Evolutionary conservation across 2,329 filamentous ascomycete species (phyloP).

Genomic region (Hypoxylon sp.): DNA sequence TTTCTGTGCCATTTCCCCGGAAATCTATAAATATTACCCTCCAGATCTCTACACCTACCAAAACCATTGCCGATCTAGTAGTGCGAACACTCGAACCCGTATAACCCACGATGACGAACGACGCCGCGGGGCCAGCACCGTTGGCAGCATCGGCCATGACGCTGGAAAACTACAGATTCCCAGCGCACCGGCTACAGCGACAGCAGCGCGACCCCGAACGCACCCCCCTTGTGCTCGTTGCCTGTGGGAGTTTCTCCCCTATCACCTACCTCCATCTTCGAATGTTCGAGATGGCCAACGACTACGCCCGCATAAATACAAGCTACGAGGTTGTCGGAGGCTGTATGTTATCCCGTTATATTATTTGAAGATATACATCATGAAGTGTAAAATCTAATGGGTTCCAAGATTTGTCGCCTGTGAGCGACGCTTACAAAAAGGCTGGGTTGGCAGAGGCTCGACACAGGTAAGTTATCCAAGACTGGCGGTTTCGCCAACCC

Average conservation of each 20-base stretch:
- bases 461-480: slow-evolving; percentile 67
- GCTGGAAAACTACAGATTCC: slow-evolving; percentile 70
- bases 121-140: slow-evolving; percentile 36
- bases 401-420: slow-evolving; percentile 75
- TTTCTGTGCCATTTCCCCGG: background rate
- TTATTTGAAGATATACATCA: background rate
- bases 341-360: slow-evolving; percentile 56
- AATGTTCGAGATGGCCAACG: slow-evolving; percentile 90
- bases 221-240: slow-evolving; percentile 76
- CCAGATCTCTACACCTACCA: background rate
- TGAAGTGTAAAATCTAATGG: slow-evolving; percentile 8
- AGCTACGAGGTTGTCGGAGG: slow-evolving; percentile 89
- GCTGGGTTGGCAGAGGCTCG: slow-evolving; percentile 80
- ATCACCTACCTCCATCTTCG: slow-evolving; percentile 83
- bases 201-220: slow-evolving; percentile 69
- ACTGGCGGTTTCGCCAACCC: background rate
- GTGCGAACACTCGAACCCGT: slow-evolving; percentile 9
- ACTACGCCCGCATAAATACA: slow-evolving; percentile 81
- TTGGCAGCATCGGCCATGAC: slow-evolving; percentile 52
- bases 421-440: slow-evolving; percentile 79
- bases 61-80: slow-evolving; percentile 4
- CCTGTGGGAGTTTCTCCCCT: slow-evolving; percentile 81
- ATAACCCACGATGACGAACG: slow-evolving; percentile 38
- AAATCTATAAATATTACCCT: background rate
- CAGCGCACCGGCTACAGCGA: slow-evolving; percentile 70